These are phyloP conservation scores for Heterobasidion parviporum DNA, from an alignment of 1,284 basidiomycete species.

Conservation along the genomic window DNA sequence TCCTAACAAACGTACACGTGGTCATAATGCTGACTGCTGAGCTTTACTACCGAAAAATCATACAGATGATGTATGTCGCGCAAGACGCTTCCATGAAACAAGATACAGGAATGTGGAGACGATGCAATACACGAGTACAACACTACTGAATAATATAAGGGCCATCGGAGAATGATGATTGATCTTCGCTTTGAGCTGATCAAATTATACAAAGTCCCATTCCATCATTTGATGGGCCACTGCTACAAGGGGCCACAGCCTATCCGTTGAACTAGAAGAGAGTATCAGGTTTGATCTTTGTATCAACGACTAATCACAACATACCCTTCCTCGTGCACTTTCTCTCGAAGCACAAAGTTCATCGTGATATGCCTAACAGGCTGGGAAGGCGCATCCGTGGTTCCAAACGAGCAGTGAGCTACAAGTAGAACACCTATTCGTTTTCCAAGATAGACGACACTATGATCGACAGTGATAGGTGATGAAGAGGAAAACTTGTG, in stretches of 20 bases:
- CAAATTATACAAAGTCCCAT: neutral
- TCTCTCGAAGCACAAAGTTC: conserved; percentile 26
- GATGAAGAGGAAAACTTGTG: neutral
- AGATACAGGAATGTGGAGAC: too few relatives aligned
- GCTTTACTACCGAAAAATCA: too few relatives aligned
- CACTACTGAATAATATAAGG: too few relatives aligned
- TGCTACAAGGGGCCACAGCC: conserved; percentile 18
- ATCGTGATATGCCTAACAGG: conserved; percentile 15
- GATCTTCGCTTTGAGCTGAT: neutral
- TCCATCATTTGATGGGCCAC: conserved; percentile 22
- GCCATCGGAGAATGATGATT: too few relatives aligned
- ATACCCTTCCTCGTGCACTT: conserved; percentile 21
- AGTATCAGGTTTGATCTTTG: neutral
- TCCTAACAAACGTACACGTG: too few relatives aligned
- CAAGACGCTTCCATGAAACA: too few relatives aligned
- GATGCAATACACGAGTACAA: too few relatives aligned
- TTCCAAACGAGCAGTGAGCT: conserved; percentile 11
- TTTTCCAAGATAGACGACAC: conserved; percentile 9
- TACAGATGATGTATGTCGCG: too few relatives aligned
- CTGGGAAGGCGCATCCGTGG: neutral
- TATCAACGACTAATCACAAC: conserved; percentile 3
- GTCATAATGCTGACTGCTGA: too few relatives aligned
- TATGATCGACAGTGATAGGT: neutral
- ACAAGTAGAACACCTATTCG: conserved; percentile 17
- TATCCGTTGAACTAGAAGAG: conserved; percentile 11